These are phyloP conservation scores for Termitomyces heimii DNA, from an alignment of 768 basidiomycete genomes.

Conservation along the genomic window DNA sequence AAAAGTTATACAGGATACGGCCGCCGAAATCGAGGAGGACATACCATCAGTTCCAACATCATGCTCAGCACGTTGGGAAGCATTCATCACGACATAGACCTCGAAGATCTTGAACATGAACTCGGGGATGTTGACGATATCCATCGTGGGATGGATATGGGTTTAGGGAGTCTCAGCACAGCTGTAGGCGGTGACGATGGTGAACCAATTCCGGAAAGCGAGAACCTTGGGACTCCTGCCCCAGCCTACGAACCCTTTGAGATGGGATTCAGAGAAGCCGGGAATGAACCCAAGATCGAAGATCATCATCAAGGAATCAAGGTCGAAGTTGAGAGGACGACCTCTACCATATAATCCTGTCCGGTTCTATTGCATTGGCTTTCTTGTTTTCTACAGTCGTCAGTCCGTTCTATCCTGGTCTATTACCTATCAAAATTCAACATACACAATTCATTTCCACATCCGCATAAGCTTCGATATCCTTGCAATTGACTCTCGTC, in stretches of 20 bases:
- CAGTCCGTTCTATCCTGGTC: neutral
- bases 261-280: slow-evolving; percentile 32
- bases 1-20: slow-evolving; percentile 33
- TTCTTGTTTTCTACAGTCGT: slow-evolving; percentile 10
- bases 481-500: slow-evolving; percentile 2
- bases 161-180: slow-evolving; percentile 43
- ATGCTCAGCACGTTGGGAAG: slow-evolving; percentile 61
- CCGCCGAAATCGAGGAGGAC: slow-evolving; percentile 34
- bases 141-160: slow-evolving; percentile 46
- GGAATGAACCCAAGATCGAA: neutral
- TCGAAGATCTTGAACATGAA: slow-evolving; percentile 46
- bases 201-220: slow-evolving; percentile 41
- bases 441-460: slow-evolving; percentile 2
- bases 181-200: slow-evolving; percentile 48
- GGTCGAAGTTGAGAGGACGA: slow-evolving; percentile 58
- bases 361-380: slow-evolving; percentile 1
- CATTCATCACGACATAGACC: slow-evolving; percentile 42
- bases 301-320: slow-evolving; percentile 31
- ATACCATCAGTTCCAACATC: slow-evolving; percentile 55
- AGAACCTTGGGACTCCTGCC: slow-evolving; percentile 41
- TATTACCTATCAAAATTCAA: slow-evolving; percentile 3
- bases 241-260: slow-evolving; percentile 51
- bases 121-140: slow-evolving; percentile 56
- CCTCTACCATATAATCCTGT: slow-evolving; percentile 37
- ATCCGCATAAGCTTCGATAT: slow-evolving; percentile 5